Conservation (phyloP, 2,329 filamentous ascomycete species). For the Whalleya microplaca region DNA sequence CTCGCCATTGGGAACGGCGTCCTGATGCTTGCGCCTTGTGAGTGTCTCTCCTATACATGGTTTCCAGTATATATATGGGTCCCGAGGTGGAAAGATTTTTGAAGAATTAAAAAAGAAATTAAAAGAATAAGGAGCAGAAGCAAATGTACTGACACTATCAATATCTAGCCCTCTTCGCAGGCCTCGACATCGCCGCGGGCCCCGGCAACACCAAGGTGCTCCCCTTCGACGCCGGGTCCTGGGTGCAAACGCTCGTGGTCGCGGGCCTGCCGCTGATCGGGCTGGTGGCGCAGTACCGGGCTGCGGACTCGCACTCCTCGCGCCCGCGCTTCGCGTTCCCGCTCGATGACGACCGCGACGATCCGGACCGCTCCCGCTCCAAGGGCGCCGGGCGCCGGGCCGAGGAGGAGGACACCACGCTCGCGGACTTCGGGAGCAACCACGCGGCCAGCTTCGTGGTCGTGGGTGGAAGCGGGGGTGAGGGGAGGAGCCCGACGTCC, state of each 20-base stretch:
- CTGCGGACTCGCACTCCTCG: slow-evolving; percentile 20
- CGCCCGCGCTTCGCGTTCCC: slow-evolving; percentile 5
- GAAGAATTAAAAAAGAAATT: no score
- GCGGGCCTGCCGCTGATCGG: slow-evolving; percentile 57
- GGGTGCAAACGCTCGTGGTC: slow-evolving; percentile 53
- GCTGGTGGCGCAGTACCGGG: slow-evolving; percentile 46
- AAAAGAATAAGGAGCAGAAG: not conserved
- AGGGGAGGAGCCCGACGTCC: not conserved
- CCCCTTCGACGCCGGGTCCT: slow-evolving; percentile 54
- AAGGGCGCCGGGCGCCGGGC: not conserved
- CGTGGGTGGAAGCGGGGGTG: not conserved
- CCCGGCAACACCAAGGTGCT: slow-evolving; percentile 47
- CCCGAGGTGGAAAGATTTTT: no score
- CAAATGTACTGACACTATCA: not conserved
- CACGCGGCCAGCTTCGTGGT: slow-evolving; percentile 1
- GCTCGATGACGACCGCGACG: not conserved
- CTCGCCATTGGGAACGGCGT: slow-evolving; percentile 59
- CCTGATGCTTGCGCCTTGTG: slow-evolving; percentile 61
- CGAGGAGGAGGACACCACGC: not conserved
- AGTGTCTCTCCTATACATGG: slow-evolving; percentile 16
- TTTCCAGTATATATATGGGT: no score
- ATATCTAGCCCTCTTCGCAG: slow-evolving; percentile 53
- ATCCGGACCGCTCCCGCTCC: no score
- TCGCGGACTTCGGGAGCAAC: slow-evolving; percentile 2
- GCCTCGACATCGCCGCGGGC: slow-evolving; percentile 49